Evolutionary conservation across 345 rosid genomes (phyloP), one percentile per base, ranked within the genome.

Genomic region (Eucalyptus pauciflora): DNA sequence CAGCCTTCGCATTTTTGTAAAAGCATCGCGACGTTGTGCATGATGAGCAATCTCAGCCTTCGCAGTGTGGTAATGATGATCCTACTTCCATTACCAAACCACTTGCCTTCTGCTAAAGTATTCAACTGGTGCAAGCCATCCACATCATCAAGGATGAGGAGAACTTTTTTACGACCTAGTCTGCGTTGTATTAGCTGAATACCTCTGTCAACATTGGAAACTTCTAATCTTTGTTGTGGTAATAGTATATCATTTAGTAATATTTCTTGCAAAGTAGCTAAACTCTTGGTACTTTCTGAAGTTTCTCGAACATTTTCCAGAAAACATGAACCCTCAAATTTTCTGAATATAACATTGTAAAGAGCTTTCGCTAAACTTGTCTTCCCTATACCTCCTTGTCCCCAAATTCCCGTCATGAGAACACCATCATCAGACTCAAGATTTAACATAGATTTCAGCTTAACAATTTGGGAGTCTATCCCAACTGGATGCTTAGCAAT

Each of bases 161-260:
- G 76, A n/a, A 64, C 76, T 14, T n/a, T 64, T n/a, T 64, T 64
- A 10, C 4, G 5, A n/a, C 37, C 5, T 7, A 64, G 76, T 64
- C 76, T n/a, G 3, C 8, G 20, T n/a, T 64, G 76, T n/a, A 64
- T 64, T 64, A n/a, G 18, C 1, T 14, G 8, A 64, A n/a, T n/a
- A 64, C 41, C 76, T 64, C 18, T 0, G 0, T n/a, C 8, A 4
- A 64, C 76, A 64, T 64, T 14, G 41, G 20, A n/a, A 0, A 64
- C 41, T n/a, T n/a, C 20, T n/a, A 64, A n/a, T 7, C 37, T 64
- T 64, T 14, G 41, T 14, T 14, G 76, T 9, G 10, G 37, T n/a
- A 7, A 64, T 15, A 64, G 16, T n/a, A 64, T 14, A 14, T 64
- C 41, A 1, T n/a, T n/a, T 14, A 64, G 37, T 7, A 64, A 64